Evolutionary conservation across 768 basidiomycete species (phyloP).

Genomic region (Podaxis sp.): DNA sequence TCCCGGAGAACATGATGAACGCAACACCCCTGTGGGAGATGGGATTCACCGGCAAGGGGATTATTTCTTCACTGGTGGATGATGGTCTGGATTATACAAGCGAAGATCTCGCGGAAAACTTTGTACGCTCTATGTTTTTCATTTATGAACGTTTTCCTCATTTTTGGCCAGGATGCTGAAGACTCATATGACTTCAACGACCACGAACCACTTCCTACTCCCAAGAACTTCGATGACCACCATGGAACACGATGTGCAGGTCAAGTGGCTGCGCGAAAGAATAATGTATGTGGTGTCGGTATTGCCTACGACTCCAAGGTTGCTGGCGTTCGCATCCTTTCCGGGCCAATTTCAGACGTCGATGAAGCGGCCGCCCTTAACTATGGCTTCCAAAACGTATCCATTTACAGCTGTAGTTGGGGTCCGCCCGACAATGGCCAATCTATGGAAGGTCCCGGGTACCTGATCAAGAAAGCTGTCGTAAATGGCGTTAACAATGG

Average conservation of each 20-base stretch:
- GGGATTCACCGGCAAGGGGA: conserved; percentile 82
- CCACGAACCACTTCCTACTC: conserved; percentile 81
- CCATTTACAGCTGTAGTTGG: conserved; percentile 97
- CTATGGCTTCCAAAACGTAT: conserved; percentile 87
- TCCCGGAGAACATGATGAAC: conserved; percentile 84
- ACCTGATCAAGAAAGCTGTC: conserved; percentile 90
- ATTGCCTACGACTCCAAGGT: conserved; percentile 90
- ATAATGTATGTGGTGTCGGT: conserved; percentile 91
- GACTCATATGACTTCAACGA: conserved; percentile 98
- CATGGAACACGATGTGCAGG: conserved; percentile 98
- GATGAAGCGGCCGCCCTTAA: conserved; percentile 96
- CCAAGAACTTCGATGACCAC: conserved; percentile 85
- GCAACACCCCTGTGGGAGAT: conserved; percentile 90
- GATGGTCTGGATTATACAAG: conserved; percentile 92
- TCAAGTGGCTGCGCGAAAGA: conserved; percentile 90
- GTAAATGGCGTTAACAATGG: conserved; percentile 92
- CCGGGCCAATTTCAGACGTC: conserved; percentile 89
- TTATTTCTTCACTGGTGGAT: conserved; percentile 87
- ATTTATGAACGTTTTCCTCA: conserved; percentile 16
- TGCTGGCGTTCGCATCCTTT: conserved; percentile 92
- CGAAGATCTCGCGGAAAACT: conserved; percentile 85
- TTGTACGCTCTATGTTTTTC: conserved; percentile 52
- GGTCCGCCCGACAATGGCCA: conserved; percentile 94
- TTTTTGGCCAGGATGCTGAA: conserved; percentile 65
- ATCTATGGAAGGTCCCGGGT: conserved; percentile 91